phyloP scores from a whole-genome alignment of 1,284 basidiomycete genomes.

The Trichosporon faecale region DNA sequence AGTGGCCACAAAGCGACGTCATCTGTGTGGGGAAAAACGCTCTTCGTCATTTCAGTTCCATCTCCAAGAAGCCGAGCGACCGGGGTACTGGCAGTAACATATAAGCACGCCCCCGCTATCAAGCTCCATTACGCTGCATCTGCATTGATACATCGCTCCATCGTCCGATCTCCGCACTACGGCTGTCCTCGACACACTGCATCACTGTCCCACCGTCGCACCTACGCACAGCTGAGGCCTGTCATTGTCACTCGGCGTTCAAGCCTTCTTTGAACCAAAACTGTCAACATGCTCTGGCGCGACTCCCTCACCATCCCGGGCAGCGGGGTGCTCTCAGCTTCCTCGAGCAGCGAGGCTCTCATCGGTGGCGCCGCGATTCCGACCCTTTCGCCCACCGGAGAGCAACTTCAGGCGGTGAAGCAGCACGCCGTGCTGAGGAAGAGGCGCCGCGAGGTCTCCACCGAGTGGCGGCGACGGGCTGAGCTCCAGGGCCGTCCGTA shows the following conservation, averaged over 20 bases:
- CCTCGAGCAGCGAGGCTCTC: not conserved
- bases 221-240: not conserved
- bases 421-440: not conserved
- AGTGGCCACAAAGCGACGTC: conserved; percentile 4
- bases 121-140: not conserved
- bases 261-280: not conserved
- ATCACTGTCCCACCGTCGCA: not conserved
- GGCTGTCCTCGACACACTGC: not conserved
- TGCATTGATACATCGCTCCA: not conserved
- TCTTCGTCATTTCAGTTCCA: conserved; percentile 7
- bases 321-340: not conserved
- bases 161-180: not conserved
- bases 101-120: not conserved
- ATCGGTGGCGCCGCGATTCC: not conserved
- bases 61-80: not conserved
- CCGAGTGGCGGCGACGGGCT: not conserved
- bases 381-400: not conserved
- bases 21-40: not conserved
- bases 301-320: not conserved
- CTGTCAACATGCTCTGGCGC: not conserved
- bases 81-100: not conserved
- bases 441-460: not conserved
- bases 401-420: not conserved
- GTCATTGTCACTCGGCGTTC: not conserved
- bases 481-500: not conserved